A percentile compares a stretch with the other conserved stretches of the same genome.
Conservation (phyloP, 176 grass and related monocot species). For the Paspalum notatum region DNA sequence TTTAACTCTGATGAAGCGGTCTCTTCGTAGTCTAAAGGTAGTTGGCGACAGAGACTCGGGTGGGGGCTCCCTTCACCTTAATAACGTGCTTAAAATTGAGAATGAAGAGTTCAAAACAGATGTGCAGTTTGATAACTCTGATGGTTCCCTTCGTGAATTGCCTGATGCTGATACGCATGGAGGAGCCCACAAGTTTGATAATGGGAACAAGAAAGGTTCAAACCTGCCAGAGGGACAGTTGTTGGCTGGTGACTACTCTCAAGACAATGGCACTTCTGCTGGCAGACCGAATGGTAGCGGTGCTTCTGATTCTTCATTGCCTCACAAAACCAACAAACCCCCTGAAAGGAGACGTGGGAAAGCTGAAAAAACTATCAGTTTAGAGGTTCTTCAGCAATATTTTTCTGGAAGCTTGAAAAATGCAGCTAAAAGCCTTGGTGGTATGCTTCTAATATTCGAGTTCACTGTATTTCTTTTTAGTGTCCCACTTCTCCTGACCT, state of each 20-base stretch:
- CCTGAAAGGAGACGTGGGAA: constrained; percentile 83
- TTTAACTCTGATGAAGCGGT: constrained; percentile 56
- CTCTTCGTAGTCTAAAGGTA: constrained; percentile 75
- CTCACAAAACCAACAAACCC: constrained; percentile 58
- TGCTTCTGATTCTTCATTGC: constrained; percentile 54
- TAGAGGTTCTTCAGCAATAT: constrained; percentile 93
- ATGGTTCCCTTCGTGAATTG: constrained; percentile 45
- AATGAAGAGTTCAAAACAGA: constrained; percentile 52
- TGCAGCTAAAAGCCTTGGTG: constrained; percentile 90
- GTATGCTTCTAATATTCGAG: constrained; percentile 56
- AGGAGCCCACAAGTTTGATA: constrained; percentile 27
- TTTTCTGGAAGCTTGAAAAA: constrained; percentile 93
- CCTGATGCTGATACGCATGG: constrained; percentile 35
- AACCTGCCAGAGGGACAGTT: constrained; percentile 37
- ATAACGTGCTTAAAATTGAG: constrained; percentile 51
- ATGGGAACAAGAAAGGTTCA: constrained; percentile 40
- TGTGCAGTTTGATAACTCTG: constrained; percentile 38
- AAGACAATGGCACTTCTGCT: constrained; percentile 46
- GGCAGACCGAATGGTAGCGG: constrained; percentile 52
- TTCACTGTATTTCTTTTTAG: constrained; percentile 6
- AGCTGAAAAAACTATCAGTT: constrained; percentile 94
- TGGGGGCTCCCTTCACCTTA: constrained; percentile 50
- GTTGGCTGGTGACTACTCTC: constrained; percentile 45
- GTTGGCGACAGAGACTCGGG: constrained; percentile 48
- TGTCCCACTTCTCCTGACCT: constrained; percentile 15